Evolutionary conservation across 2,329 filamentous ascomycete genomes (phyloP).

Genomic region (Ophiocordyceps unilateralis): DNA sequence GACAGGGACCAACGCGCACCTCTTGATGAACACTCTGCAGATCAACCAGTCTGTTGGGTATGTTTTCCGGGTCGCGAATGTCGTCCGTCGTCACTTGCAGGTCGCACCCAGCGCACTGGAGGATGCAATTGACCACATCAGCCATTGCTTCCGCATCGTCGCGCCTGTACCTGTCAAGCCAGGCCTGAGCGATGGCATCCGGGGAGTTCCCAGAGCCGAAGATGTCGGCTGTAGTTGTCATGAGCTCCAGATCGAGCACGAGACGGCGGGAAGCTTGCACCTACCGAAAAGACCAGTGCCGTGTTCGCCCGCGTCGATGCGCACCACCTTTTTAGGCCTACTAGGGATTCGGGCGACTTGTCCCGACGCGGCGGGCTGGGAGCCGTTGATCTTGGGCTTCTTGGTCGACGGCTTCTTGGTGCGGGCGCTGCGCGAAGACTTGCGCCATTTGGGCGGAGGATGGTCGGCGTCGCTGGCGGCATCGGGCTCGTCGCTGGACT

Average conservation of each 20-base stretch:
- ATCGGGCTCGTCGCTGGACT: slow-evolving; percentile 25
- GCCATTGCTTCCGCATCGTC: slow-evolving; percentile 37
- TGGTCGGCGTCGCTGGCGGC: slow-evolving; percentile 29
- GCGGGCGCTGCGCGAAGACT: slow-evolving; percentile 25
- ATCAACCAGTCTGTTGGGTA: slow-evolving; percentile 58
- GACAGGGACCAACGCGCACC: slow-evolving; percentile 26
- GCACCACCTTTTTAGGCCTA: slow-evolving; percentile 38
- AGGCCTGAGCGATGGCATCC: slow-evolving; percentile 40
- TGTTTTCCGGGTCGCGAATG: slow-evolving; percentile 79
- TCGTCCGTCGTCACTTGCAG: slow-evolving; percentile 65
- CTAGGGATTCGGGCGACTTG: slow-evolving; percentile 29
- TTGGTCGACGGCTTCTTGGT: slow-evolving; percentile 42
- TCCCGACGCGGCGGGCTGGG: too few species aligned
- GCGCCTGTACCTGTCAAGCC: slow-evolving; percentile 39
- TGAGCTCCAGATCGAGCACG: slow-evolving; percentile 6
- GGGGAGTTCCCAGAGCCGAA: slow-evolving; percentile 41
- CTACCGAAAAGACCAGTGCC: slow-evolving; percentile 39
- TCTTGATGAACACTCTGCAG: slow-evolving; percentile 79
- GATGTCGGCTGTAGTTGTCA: slow-evolving; percentile 33
- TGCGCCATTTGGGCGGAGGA: slow-evolving; percentile 18
- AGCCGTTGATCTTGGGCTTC: slow-evolving; percentile 46
- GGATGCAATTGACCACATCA: slow-evolving; percentile 49
- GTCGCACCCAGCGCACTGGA: slow-evolving; percentile 63
- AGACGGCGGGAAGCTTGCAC: slow-evolving; percentile 5
- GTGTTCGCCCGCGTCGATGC: slow-evolving; percentile 31